phyloP scores from a whole-genome alignment of 331 rosid genomes.

The Quercus phellos region DNA sequence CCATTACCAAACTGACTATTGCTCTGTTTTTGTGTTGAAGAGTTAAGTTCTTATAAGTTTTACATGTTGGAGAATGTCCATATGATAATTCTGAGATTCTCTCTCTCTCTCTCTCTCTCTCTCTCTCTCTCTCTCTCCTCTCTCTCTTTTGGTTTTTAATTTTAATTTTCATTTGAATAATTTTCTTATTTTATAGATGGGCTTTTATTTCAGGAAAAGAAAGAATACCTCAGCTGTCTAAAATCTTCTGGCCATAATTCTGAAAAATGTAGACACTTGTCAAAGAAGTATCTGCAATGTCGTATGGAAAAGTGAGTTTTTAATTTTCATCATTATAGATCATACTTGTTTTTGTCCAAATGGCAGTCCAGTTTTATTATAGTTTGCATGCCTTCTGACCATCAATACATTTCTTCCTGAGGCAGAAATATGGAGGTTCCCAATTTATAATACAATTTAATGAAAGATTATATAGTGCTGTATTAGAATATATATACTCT shows the following conservation, averaged over 20 bases:
- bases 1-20: not conserved
- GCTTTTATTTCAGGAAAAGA: slow-evolving; percentile 68
- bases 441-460: not conserved
- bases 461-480: not conserved
- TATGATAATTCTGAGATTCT: not conserved
- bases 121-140: not conserved
- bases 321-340: not conserved
- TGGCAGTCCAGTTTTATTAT: not conserved
- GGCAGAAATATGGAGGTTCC: not conserved
- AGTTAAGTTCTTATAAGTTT: slow-evolving; percentile 1
- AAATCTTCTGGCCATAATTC: slow-evolving; percentile 65
- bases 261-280: slow-evolving; percentile 72
- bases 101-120: not conserved
- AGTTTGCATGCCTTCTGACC: not conserved
- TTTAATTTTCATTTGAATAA: too few species aligned
- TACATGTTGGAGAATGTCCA: not conserved
- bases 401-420: not conserved
- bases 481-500: not conserved
- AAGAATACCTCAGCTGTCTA: slow-evolving; percentile 69
- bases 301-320: slow-evolving; percentile 84
- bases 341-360: not conserved
- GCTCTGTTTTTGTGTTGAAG: not conserved
- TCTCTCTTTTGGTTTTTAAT: too few species aligned
- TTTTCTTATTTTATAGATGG: slow-evolving; percentile 2
- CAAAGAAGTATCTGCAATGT: slow-evolving; percentile 74